These are phyloP conservation scores for Betula pendula DNA, from an alignment of 306 rosid genomes.

Conservation along the genomic window DNA sequence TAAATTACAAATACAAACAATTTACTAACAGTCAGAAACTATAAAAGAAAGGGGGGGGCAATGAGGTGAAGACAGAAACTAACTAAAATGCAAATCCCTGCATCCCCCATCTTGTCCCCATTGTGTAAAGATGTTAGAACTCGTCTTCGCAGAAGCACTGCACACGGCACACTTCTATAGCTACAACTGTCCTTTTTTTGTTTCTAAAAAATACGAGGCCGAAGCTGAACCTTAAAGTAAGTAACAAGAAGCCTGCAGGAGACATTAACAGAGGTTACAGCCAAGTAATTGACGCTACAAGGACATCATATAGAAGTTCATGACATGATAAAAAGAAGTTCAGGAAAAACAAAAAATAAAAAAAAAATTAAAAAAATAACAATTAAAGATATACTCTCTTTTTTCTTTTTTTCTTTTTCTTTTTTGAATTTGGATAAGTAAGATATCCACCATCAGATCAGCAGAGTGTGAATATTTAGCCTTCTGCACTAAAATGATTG, in stretches of 20 bases:
- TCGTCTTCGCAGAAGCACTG: too few relatives aligned
- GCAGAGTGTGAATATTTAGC: too few relatives aligned
- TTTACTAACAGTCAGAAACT: neutral
- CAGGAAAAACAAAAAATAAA: neutral
- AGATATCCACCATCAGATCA: too few relatives aligned
- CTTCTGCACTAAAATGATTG: too few relatives aligned
- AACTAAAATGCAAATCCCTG: slow-evolving; percentile 45
- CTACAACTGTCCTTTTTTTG: slow-evolving; percentile 12
- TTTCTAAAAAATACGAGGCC: slow-evolving; percentile 4
- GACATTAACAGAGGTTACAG: slow-evolving; percentile 10
- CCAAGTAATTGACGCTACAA: neutral
- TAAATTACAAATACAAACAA: slow-evolving; percentile 10
- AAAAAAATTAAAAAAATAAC: too few relatives aligned
- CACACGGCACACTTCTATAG: neutral
- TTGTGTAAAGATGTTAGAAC: neutral
- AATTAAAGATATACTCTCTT: too few relatives aligned
- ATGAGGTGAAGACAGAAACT: slow-evolving; percentile 43
- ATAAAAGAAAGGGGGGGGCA: slow-evolving; percentile 20
- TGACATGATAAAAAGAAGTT: neutral
- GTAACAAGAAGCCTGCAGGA: slow-evolving; percentile 45
- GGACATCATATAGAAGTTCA: neutral
- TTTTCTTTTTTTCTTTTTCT: too few relatives aligned
- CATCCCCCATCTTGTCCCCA: slow-evolving; percentile 42
- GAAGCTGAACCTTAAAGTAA: slow-evolving; percentile 19
- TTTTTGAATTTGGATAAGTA: too few relatives aligned